phyloP scores from a whole-genome alignment of 1,284 basidiomycete genomes.

The Gomphus bonarii region DNA sequence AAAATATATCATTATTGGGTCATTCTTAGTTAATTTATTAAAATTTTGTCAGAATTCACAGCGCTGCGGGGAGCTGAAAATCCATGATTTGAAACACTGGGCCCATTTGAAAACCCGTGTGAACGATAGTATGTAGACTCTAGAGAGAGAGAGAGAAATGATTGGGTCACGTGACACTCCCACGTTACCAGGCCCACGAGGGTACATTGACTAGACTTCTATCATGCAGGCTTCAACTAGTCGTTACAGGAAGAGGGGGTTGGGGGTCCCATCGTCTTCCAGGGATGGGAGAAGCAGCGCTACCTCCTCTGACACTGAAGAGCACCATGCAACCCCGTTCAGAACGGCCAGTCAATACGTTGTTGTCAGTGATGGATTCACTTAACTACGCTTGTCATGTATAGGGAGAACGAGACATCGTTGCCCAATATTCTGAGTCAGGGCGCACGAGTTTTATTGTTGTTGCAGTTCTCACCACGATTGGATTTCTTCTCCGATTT shows the following conservation, averaged over 20 bases:
- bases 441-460: slow-evolving; percentile 21
- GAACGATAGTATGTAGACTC: no score
- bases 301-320: slow-evolving; percentile 2
- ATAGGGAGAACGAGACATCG: slow-evolving; percentile 1
- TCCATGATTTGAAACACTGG: no score
- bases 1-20: no score
- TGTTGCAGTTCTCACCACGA: slow-evolving; percentile 52
- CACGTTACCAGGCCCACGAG: background rate
- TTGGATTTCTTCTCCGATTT: slow-evolving; percentile 79
- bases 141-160: no score
- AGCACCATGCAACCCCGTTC: background rate
- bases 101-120: no score
- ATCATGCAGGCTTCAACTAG: background rate
- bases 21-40: no score
- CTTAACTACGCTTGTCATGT: background rate
- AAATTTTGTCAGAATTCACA: no score
- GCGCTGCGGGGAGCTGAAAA: no score
- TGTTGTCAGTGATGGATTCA: background rate
- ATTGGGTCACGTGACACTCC: no score
- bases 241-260: slow-evolving; percentile 1
- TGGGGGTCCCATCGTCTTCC: background rate
- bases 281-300: slow-evolving; percentile 2
- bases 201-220: background rate
- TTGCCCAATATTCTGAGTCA: slow-evolving; percentile 12
- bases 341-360: background rate